A percentile compares a stretch with the other conserved stretches of the same genome.
phyloP scores from a whole-genome alignment of 305 asterid genomes.

The Nicotiana rustica region DNA sequence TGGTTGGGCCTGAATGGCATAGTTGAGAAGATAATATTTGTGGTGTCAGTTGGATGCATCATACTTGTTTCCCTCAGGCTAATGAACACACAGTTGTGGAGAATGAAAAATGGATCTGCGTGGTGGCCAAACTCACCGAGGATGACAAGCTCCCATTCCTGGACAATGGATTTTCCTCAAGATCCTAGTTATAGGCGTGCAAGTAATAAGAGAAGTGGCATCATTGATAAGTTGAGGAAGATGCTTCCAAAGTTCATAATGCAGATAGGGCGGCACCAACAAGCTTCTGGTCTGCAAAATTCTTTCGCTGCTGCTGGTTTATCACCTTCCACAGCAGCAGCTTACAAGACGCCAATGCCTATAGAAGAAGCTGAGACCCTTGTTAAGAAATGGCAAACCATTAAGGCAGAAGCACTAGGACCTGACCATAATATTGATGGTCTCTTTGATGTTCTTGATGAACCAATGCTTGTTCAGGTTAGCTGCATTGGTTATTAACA shows the following conservation, averaged over 20 bases:
- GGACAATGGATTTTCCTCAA: constrained; percentile 48
- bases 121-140: constrained; percentile 55
- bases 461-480: constrained; percentile 95
- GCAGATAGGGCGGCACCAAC: constrained; percentile 51
- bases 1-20: constrained; percentile 58
- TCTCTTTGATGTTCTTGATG: constrained; percentile 85
- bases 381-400: constrained; percentile 89
- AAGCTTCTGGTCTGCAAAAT: constrained; percentile 55
- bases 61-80: constrained; percentile 60
- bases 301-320: constrained; percentile 73
- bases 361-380: constrained; percentile 93
- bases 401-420: constrained; percentile 94
- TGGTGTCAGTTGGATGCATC: constrained; percentile 74
- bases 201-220: constrained; percentile 50
- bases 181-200: constrained; percentile 47
- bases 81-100: constrained; percentile 59
- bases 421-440: constrained; percentile 69
- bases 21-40: constrained; percentile 64
- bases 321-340: constrained; percentile 57
- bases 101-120: constrained; percentile 55
- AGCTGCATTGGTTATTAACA: constrained; percentile 43
- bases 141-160: constrained; percentile 51
- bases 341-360: constrained; percentile 73
- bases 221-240: constrained; percentile 56
- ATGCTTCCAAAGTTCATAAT: constrained; percentile 55